Evolutionary conservation across 2,329 filamentous ascomycete genomes (phyloP).

Genomic region (Uncinocarpus reesii): DNA sequence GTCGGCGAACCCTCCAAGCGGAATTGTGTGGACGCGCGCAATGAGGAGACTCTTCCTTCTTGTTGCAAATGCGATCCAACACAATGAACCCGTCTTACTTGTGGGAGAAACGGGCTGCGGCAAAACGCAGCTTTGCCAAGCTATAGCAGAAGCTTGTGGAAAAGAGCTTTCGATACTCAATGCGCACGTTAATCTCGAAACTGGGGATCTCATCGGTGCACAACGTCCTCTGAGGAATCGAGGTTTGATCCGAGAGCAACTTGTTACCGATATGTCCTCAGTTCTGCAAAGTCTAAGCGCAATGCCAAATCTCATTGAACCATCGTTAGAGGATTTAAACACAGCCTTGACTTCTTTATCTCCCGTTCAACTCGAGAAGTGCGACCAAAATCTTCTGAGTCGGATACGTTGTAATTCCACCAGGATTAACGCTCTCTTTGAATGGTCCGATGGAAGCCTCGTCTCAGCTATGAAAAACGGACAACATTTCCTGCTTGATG

Average conservation of each 20-base stretch:
- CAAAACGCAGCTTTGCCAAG: slow-evolving; percentile 92
- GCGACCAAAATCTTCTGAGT: slow-evolving; percentile 42
- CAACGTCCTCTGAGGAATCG: slow-evolving; percentile 86
- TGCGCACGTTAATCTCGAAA: slow-evolving; percentile 96
- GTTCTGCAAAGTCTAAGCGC: slow-evolving; percentile 31
- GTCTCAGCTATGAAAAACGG: slow-evolving; percentile 88
- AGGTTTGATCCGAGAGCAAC: slow-evolving; percentile 55
- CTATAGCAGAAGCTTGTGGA: slow-evolving; percentile 69
- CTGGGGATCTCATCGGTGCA: slow-evolving; percentile 90
- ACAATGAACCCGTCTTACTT: slow-evolving; percentile 86
- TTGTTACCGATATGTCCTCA: slow-evolving; percentile 51
- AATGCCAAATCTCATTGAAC: slow-evolving; percentile 23
- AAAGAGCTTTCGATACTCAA: slow-evolving; percentile 83
- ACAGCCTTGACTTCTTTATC: slow-evolving; percentile 48
- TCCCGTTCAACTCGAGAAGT: slow-evolving; percentile 33
- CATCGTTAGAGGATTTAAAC: slow-evolving; percentile 48
- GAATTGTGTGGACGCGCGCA: slow-evolving; percentile 83
- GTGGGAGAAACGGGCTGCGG: slow-evolving; percentile 96
- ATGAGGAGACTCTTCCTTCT: slow-evolving; percentile 88
- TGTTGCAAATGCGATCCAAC: slow-evolving; percentile 72
- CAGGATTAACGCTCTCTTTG: slow-evolving; percentile 76
- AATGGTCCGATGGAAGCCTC: slow-evolving; percentile 90
- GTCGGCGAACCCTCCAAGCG: slow-evolving; percentile 22
- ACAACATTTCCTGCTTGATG: slow-evolving; percentile 85
- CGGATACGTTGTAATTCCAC: slow-evolving; percentile 40